Percentiles rank a stretch among this genome's conserved stretches.
These are phyloP conservation scores for Uromyces viciae-fabae DNA, from an alignment of 1,284 basidiomycete genomes.

Conservation along the genomic window DNA sequence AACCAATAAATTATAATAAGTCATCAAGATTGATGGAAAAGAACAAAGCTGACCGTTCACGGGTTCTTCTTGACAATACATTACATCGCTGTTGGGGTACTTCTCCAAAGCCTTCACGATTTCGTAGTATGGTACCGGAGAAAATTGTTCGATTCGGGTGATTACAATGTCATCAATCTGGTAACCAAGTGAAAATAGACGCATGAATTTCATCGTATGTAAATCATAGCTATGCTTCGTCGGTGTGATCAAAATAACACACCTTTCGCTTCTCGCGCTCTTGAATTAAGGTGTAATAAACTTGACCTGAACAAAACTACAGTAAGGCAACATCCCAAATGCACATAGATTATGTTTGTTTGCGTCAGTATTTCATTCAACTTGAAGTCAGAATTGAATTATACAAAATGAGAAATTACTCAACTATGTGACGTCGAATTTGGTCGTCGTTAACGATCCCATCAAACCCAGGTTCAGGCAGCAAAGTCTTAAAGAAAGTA, in stretches of 20 bases:
- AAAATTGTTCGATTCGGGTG: constrained; percentile 87
- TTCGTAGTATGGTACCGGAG: constrained; percentile 87
- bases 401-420: constrained; percentile 19
- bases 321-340: not conserved
- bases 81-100: constrained; percentile 87
- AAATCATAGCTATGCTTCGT: not conserved
- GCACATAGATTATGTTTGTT: no score
- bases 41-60: constrained; percentile 4
- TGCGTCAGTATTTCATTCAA: not conserved
- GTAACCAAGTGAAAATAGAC: not conserved
- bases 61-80: constrained; percentile 75
- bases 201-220: not conserved
- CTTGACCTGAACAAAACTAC: constrained; percentile 65
- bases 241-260: not conserved
- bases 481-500: constrained; percentile 84
- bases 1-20: not conserved
- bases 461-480: constrained; percentile 75
- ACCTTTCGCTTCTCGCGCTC: constrained; percentile 77
- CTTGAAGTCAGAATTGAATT: not conserved
- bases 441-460: constrained; percentile 74
- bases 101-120: constrained; percentile 63
- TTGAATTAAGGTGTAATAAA: constrained; percentile 82
- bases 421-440: constrained; percentile 81
- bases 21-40: constrained; percentile 11
- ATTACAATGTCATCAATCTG: constrained; percentile 84